Evolutionary conservation across 495 filamentous ascomycete genomes (phyloP), one percentile per base, ranked within the genome.

Genomic region (Tuber borchii): DNA sequence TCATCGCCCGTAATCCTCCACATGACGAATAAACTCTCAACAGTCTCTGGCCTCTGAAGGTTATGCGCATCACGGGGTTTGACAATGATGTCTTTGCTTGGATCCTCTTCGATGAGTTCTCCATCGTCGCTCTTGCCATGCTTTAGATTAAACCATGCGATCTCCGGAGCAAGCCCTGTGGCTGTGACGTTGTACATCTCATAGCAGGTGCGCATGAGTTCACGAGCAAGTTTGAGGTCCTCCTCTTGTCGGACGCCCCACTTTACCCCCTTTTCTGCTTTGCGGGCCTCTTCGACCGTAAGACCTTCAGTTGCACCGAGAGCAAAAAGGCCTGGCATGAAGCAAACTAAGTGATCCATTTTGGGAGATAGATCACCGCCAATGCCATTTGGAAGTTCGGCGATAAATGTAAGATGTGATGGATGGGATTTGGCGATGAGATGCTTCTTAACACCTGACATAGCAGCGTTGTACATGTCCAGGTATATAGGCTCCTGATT

Each of bases 311-410:
- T 99, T 6, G 89, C 93, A 16, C 90, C 94, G 1, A 98, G 89
- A 0, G 95, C 95, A 79, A 98, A 95, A 20, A 94, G 97, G 45
- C 95, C 96, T 0, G 95, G 94, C 88, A 97, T 92, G 86, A 98
- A 99, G 86, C 95, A 99, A 56, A 94, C 94, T 12, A 98, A 87
- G 83, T 99, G 95, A 82, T 98, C 95, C 96, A 99, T 98, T 85
- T 98, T 98, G 31, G 95, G 92, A 0, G 87, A 88, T 10, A 97
- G 81, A 1, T 70, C 44, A 2, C 86, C 85, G 37, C 87, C 82
- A 19, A 99, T 86, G 19, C 96, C 96, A 43, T 85, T 84, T 0
- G 93, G 95, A 31, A 93, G 90, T 83, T 99, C 95, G 46, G 89
- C 95, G 42, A 98, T 88, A 71, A 97, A 89, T 45, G 94, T 95